phyloP scores from a whole-genome alignment of 805 yeast genomes.

The Candida odintsovae region DNA sequence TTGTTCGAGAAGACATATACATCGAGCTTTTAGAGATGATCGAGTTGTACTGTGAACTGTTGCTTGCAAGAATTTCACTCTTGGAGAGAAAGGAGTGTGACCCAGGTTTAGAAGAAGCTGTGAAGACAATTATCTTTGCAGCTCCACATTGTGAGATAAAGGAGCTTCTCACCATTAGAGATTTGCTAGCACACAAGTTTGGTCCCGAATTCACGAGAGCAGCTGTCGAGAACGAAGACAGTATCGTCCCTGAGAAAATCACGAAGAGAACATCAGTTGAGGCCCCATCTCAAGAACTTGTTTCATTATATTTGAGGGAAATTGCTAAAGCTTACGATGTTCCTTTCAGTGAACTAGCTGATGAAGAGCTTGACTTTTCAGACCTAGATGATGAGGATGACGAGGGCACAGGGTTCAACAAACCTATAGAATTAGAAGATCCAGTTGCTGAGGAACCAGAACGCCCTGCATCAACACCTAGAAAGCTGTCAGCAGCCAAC shows the following conservation, averaged over 20 bases:
- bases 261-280: conserved; percentile 54
- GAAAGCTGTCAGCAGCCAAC: conserved; percentile 15
- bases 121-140: conserved; percentile 60
- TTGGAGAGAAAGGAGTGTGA: conserved; percentile 33
- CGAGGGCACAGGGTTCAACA: conserved; percentile 26
- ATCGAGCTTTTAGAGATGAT: conserved; percentile 73
- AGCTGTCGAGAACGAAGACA: conserved; percentile 46
- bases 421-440: conserved; percentile 33
- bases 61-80: conserved; percentile 67
- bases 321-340: conserved; percentile 77
- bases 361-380: conserved; percentile 8
- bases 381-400: conserved; percentile 26
- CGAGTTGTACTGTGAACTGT: conserved; percentile 76
- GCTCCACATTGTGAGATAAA: conserved; percentile 72
- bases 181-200: conserved; percentile 53
- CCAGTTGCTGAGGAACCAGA: conserved; percentile 24
- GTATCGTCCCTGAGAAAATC: conserved; percentile 63
- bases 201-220: conserved; percentile 54
- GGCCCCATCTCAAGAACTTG: conserved; percentile 63
- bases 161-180: conserved; percentile 58
- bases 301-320: conserved; percentile 65
- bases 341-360: conserved; percentile 55
- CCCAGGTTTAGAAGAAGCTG: conserved; percentile 51
- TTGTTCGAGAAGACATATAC: conserved; percentile 76
- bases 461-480: conserved; percentile 12